Evolutionary conservation across 306 rosid species (phyloP).

Genomic region (Cucurbita moschata): DNA sequence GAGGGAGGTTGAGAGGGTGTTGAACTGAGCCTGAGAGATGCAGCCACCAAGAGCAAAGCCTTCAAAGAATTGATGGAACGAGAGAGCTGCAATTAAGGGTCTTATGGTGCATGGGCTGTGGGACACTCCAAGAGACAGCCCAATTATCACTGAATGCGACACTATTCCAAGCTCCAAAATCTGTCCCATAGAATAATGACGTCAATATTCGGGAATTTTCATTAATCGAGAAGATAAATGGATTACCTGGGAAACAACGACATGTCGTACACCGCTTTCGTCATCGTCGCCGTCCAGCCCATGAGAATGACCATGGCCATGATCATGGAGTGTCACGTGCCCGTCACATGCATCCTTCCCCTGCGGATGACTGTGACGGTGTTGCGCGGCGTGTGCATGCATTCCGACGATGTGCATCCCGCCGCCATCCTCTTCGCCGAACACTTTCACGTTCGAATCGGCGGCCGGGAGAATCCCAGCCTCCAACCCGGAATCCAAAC

Average conservation of each 20-base stretch:
- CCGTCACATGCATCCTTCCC: conserved; percentile 60
- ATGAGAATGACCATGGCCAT: conserved; percentile 22
- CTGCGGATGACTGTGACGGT: conserved; percentile 54
- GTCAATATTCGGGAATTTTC: background rate
- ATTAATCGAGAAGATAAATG: background rate
- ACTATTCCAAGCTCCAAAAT: conserved; percentile 91
- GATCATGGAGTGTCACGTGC: conserved; percentile 9
- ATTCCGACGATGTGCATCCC: conserved; percentile 96
- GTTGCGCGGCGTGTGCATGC: conserved; percentile 93
- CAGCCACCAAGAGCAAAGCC: conserved; percentile 99
- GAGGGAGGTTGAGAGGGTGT: conserved; percentile 36
- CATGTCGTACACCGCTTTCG: conserved; percentile 53
- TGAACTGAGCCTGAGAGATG: conserved; percentile 84
- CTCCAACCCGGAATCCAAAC: conserved; percentile 25
- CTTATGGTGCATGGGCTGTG: conserved; percentile 83
- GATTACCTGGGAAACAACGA: conserved; percentile 80
- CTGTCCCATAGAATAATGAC: conserved; percentile 15
- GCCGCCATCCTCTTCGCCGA: conserved; percentile 84
- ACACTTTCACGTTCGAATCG: conserved; percentile 35
- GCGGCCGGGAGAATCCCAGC: conserved; percentile 10
- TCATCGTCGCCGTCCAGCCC: conserved; percentile 20
- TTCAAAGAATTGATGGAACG: conserved; percentile 94
- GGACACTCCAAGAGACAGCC: conserved; percentile 78
- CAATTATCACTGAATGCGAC: conserved; percentile 89
- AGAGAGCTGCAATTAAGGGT: conserved; percentile 72